Evolutionary conservation across 805 yeast genomes (phyloP).

Genomic region (Saccharomycopsis sp.): DNA sequence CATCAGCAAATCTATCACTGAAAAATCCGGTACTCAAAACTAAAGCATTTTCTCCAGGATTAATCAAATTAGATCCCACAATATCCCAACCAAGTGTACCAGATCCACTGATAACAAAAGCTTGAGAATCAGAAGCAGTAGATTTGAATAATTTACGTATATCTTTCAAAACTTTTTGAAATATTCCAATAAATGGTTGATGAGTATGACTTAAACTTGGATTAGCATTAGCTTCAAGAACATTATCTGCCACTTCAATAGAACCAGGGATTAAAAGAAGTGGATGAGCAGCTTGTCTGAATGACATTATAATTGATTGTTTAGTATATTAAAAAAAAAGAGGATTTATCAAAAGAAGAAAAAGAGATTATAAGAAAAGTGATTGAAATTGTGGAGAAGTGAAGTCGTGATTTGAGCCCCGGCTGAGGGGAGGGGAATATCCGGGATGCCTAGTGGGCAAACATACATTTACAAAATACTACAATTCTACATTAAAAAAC

Average conservation of each 20-base stretch:
- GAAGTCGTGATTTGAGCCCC: too few relatives aligned
- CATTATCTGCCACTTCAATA: slow-evolving; percentile 71
- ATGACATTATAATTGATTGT: slow-evolving; percentile 9
- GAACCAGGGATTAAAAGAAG: slow-evolving; percentile 72
- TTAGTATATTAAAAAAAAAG: background rate
- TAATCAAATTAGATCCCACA: slow-evolving; percentile 64
- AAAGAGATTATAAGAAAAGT: too few relatives aligned
- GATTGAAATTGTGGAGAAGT: too few relatives aligned
- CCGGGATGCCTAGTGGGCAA: too few relatives aligned
- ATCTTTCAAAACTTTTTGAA: slow-evolving; percentile 56
- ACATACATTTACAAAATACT: too few relatives aligned
- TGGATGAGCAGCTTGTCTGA: slow-evolving; percentile 16
- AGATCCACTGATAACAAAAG: slow-evolving; percentile 75
- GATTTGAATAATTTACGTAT: slow-evolving; percentile 70
- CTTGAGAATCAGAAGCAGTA: slow-evolving; percentile 56
- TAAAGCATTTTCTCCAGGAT: slow-evolving; percentile 45
- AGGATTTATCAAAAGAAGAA: too few relatives aligned
- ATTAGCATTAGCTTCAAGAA: slow-evolving; percentile 67
- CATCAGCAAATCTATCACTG: slow-evolving; percentile 72
- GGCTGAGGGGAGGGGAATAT: too few relatives aligned
- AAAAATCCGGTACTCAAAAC: slow-evolving; percentile 88
- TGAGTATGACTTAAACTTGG: slow-evolving; percentile 88
- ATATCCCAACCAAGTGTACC: slow-evolving; percentile 97
- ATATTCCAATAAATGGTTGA: slow-evolving; percentile 67
- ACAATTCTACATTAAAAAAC: too few relatives aligned